phyloP scores from a whole-genome alignment of 1,284 basidiomycete species.

The Trichosporon faecale region DNA sequence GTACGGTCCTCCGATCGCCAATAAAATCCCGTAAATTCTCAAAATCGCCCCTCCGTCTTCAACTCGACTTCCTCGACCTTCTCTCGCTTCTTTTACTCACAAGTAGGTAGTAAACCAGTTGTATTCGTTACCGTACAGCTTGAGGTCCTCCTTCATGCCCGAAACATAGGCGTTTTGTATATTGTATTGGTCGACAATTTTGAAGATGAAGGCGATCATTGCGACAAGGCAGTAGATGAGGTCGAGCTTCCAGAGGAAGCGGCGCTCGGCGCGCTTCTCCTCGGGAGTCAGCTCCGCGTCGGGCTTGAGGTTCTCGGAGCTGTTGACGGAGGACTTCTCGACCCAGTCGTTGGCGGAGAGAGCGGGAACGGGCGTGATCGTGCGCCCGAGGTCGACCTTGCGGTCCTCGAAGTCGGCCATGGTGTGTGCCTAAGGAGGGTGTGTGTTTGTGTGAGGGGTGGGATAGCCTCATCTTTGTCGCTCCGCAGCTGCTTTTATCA shows the following conservation, averaged over 20 bases:
- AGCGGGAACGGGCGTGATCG: neutral
- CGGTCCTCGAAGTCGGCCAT: slow-evolving; percentile 5
- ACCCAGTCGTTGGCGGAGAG: neutral
- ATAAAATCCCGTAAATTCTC: too few relatives aligned
- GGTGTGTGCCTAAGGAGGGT: neutral
- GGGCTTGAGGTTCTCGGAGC: neutral
- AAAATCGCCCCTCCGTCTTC: too few relatives aligned
- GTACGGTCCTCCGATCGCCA: too few relatives aligned
- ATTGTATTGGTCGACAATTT: slow-evolving; percentile 32
- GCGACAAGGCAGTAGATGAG: slow-evolving; percentile 18
- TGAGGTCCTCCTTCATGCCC: slow-evolving; percentile 30
- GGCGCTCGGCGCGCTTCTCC: slow-evolving; percentile 16
- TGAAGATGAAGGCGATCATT: slow-evolving; percentile 22
- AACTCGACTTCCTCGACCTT: too few relatives aligned
- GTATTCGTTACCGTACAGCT: slow-evolving; percentile 37
- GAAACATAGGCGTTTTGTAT: slow-evolving; percentile 35
- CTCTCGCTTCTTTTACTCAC: neutral
- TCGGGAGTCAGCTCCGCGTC: slow-evolving; percentile 10
- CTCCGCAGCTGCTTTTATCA: neutral
- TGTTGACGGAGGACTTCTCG: neutral
- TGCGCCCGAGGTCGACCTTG: slow-evolving; percentile 7
- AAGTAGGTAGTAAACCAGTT: slow-evolving; percentile 23
- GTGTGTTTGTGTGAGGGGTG: neutral
- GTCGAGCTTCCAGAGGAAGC: slow-evolving; percentile 23
- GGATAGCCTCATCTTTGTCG: neutral